Base-by-base conservation (phyloP, 371 early-diverging fungal genomes). In the Umbelopsis sp. region DNA sequence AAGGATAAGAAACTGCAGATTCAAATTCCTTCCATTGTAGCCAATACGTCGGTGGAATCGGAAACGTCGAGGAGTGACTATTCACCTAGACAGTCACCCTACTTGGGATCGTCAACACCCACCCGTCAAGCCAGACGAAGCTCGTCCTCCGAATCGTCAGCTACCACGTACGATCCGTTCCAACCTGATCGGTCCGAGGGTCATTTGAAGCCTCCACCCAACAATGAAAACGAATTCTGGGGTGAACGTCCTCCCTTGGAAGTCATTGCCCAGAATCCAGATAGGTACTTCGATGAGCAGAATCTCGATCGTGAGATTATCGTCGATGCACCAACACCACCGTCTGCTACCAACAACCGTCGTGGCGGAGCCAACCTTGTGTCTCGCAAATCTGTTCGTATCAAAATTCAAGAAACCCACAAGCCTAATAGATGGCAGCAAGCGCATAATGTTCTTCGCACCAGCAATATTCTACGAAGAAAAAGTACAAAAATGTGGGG, bases 201-300 rank as follows among this genome's bases (percentile, higher is more conserved):
- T 46, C 57, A 63, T 44, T 63, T 25, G 52, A 62, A 16, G 22
- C 66, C 70, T 32, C 46, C 68, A 50, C 25, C 46, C 14, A 44
- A 44, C 9, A 53, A 57, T 7, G 38, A 63, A 32, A 66, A 66
- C 1, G 68, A 66, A 9, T 87, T 81, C 66, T 90, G 91, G 91
- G 87, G 87, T 5, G 91, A 88, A 63, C 85, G 94, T 5, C 94
- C 94, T 9, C 91, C 91, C 0, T 78, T 91, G 10, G 91, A 93
- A 52, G 83, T 88, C 18, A 89, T 94, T 44, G 84, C 86, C 29
- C 87, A 91, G 65, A 86, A 92, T 70, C 76, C 93, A 68, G 92
- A 92, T 50, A 73, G 84, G 53, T 94, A 88, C 72, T 93, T 94
- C 74, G 92, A 91, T 41, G 87, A 83, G 25, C 90, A 94, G 66